These are phyloP conservation scores for Houttuynia cordata DNA, from an alignment of 164 flowering plant genomes.

Conservation along the genomic window DNA sequence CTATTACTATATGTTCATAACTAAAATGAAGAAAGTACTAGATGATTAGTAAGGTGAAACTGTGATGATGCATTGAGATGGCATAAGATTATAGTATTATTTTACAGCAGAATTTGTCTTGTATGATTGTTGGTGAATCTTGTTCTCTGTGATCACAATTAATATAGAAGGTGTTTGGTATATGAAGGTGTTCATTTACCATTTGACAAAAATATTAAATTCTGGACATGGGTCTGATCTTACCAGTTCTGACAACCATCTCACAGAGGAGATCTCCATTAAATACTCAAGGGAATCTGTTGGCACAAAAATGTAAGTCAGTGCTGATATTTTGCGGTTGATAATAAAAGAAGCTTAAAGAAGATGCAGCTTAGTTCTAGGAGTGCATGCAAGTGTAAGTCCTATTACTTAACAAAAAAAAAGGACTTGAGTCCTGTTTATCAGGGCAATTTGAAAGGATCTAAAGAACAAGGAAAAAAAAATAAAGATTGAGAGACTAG, in stretches of 20 bases:
- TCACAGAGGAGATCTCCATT: slow-evolving; percentile 34
- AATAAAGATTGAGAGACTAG: no score
- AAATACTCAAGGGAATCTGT: not conserved
- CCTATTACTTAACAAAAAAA: no score
- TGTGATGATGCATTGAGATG: not conserved
- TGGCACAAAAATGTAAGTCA: not conserved
- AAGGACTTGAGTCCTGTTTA: no score
- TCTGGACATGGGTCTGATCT: not conserved
- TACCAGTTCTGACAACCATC: slow-evolving; percentile 36
- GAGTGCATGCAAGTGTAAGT: no score
- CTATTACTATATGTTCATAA: no score
- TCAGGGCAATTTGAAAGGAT: no score
- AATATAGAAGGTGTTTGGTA: not conserved
- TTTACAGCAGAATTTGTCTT: not conserved
- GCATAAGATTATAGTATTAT: not conserved
- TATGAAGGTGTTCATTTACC: no score
- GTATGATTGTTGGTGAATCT: no score
- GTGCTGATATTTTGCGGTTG: not conserved
- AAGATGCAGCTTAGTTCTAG: not conserved
- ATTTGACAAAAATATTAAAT: not conserved
- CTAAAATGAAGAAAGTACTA: no score
- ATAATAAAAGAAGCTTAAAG: not conserved
- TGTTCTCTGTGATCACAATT: no score
- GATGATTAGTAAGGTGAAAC: not conserved
- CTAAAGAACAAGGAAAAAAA: no score